Evolutionary conservation across 208 protist species (phyloP).

Genomic region (Acanthamoeba triangularis): DNA sequence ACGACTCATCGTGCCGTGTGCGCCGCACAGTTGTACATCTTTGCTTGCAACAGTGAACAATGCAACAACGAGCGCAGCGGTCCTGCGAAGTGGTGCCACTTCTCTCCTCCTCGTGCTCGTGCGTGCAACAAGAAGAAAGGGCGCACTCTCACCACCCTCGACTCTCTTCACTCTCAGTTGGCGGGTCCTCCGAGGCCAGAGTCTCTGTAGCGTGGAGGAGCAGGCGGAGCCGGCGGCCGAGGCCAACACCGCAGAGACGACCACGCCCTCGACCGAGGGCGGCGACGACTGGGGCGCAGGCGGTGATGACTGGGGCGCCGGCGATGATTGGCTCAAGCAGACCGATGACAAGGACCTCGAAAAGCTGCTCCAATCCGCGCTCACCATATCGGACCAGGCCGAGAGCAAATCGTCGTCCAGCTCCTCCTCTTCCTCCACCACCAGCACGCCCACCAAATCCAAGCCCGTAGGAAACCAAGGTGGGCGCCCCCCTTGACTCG

Average conservation of each 20-base stretch:
- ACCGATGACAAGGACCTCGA: constrained; percentile 1
- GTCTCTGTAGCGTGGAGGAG: neutral
- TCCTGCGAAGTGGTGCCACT: neutral
- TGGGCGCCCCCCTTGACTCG: too few relatives aligned
- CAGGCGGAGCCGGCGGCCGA: neutral
- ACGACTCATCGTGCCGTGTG: neutral
- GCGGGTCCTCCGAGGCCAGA: neutral
- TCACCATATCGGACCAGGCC: neutral
- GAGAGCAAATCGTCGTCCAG: neutral
- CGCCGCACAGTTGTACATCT: constrained; percentile 1
- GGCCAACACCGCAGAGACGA: neutral
- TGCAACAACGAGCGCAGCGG: constrained; percentile 27
- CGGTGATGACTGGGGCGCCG: neutral
- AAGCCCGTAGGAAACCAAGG: neutral
- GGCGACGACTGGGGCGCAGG: constrained; percentile 14
- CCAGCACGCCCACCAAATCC: neutral
- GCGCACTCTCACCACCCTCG: neutral
- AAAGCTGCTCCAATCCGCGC: neutral
- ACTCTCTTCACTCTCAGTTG: neutral
- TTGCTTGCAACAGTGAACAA: constrained; percentile 30
- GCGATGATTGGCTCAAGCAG: neutral
- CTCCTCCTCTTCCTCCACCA: neutral
- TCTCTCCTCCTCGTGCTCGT: neutral
- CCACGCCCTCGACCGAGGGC: neutral
- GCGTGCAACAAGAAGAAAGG: neutral